Conservation (phyloP, 2,329 filamentous ascomycete species). For the Incumbomyces delicatus region DNA sequence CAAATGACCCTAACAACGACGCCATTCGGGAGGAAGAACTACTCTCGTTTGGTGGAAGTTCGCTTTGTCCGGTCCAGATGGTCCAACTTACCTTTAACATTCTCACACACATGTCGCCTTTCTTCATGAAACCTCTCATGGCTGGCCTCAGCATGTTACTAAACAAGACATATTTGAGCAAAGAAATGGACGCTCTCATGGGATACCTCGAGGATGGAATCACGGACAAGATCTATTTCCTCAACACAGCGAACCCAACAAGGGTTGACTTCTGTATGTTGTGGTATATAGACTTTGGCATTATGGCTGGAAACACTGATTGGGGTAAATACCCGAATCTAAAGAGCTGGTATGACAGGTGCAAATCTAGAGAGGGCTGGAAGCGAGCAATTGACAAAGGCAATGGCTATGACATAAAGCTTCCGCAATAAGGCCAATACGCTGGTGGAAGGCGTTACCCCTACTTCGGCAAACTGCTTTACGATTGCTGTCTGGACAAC, state of each 20-base stretch:
- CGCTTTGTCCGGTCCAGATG: constrained; percentile 17
- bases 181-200: constrained; percentile 11
- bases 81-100: constrained; percentile 23
- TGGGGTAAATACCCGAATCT: constrained; percentile 13
- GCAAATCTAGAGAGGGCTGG: constrained; percentile 17
- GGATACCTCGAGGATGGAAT: constrained; percentile 16
- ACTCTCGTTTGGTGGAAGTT: constrained; percentile 22
- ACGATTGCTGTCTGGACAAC: no score
- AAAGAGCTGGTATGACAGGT: constrained; percentile 14
- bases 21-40: constrained; percentile 24
- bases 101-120: constrained; percentile 10
- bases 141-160: constrained; percentile 9
- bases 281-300: constrained; percentile 15
- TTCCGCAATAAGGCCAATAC: not conserved
- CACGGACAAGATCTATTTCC: constrained; percentile 15
- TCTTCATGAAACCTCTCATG: constrained; percentile 17
- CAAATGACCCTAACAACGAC: constrained; percentile 17
- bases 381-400: constrained; percentile 19
- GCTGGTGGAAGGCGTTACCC: no score
- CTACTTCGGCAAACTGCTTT: not conserved
- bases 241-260: constrained; percentile 13
- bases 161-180: constrained; percentile 11
- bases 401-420: constrained; percentile 14
- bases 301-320: constrained; percentile 8
- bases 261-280: constrained; percentile 17